Conservation (phyloP, 2,329 filamentous ascomycete species). For the Ceratocystis papillata region DNA sequence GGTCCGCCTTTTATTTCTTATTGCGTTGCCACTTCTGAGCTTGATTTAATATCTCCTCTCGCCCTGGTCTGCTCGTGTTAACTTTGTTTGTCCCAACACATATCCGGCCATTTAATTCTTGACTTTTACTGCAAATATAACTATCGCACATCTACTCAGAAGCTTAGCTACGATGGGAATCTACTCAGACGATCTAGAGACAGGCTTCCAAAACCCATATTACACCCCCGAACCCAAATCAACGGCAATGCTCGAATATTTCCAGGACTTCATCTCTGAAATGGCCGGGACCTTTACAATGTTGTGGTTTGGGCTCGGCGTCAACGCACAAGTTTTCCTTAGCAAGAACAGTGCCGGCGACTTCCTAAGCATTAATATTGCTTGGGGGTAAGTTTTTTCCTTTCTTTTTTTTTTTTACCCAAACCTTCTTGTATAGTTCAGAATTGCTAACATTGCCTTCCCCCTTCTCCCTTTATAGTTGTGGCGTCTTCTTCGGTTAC, state of each 20-base stretch:
- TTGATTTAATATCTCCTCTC: not conserved
- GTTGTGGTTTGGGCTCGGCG: slow-evolving; percentile 58
- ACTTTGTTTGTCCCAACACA: not conserved
- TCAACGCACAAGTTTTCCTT: slow-evolving; percentile 57
- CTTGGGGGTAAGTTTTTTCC: slow-evolving; percentile 36
- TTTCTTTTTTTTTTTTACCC: not conserved
- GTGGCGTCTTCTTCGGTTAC: slow-evolving; percentile 59
- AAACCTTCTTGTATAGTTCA: not conserved
- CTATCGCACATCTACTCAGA: not conserved
- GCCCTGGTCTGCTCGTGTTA: not conserved
- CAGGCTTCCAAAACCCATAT: slow-evolving; percentile 18
- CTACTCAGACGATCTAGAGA: slow-evolving; percentile 19
- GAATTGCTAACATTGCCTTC: slow-evolving; percentile 25
- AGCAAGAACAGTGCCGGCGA: slow-evolving; percentile 40
- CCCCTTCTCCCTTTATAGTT: slow-evolving; percentile 30
- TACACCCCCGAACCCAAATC: slow-evolving; percentile 15
- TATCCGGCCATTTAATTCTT: not conserved
- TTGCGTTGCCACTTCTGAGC: not conserved
- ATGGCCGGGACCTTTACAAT: slow-evolving; percentile 59
- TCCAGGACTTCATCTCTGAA: slow-evolving; percentile 40
- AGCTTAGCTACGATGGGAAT: slow-evolving; percentile 13
- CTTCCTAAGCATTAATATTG: slow-evolving; percentile 42
- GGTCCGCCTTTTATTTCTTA: not conserved
- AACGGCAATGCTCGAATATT: slow-evolving; percentile 20
- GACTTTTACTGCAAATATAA: not conserved